Evolutionary conservation across 768 basidiomycete species (phyloP).

Genomic region (Termitomyces sp.): DNA sequence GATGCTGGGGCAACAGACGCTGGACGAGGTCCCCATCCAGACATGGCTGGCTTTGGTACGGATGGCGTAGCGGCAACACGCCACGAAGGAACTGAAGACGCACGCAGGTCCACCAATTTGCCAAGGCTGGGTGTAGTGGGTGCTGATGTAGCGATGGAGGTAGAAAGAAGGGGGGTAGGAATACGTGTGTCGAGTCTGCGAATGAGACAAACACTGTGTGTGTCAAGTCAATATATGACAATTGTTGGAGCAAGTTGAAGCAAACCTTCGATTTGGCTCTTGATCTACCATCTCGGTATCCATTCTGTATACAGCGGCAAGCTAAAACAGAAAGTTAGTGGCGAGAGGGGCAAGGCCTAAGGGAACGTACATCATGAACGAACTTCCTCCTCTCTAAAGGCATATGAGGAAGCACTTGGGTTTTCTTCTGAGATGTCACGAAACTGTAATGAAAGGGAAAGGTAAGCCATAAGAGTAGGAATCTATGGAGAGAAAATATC

Average conservation of each 20-base stretch:
- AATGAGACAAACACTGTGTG: slow-evolving; percentile 63
- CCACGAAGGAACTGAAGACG: slow-evolving; percentile 16
- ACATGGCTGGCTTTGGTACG: slow-evolving; percentile 1
- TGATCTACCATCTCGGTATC: slow-evolving; percentile 86
- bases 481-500: slow-evolving; percentile 10
- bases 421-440: slow-evolving; percentile 56
- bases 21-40: slow-evolving; percentile 6
- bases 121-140: slow-evolving; percentile 41
- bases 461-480: background rate
- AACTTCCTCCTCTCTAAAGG: slow-evolving; percentile 76
- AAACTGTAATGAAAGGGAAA: slow-evolving; percentile 41
- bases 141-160: slow-evolving; percentile 24
- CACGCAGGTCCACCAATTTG: slow-evolving; percentile 53
- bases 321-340: slow-evolving; percentile 27
- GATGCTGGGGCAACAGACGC: background rate
- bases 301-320: slow-evolving; percentile 77
- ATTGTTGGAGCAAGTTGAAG: background rate
- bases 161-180: slow-evolving; percentile 66
- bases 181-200: slow-evolving; percentile 79
- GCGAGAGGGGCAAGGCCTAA: background rate
- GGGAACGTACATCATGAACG: slow-evolving; percentile 59
- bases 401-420: slow-evolving; percentile 78
- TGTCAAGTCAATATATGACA: background rate
- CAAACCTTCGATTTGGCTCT: slow-evolving; percentile 73
- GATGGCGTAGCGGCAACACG: slow-evolving; percentile 11